These are phyloP conservation scores for Monascus ruber DNA, from an alignment of 2,329 filamentous ascomycete genomes.

Conservation along the genomic window DNA sequence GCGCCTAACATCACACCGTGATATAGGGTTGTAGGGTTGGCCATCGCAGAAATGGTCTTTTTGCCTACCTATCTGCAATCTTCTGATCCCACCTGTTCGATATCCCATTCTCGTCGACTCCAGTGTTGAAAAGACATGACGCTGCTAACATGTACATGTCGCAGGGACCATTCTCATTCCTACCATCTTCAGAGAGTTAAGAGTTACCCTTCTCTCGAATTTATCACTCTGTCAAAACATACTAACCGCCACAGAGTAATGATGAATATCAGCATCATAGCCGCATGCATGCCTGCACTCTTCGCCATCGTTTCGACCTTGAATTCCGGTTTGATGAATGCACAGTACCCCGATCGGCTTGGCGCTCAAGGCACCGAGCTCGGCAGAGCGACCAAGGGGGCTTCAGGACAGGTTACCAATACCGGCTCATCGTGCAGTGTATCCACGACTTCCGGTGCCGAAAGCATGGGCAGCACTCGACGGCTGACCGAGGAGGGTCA, in stretches of 20 bases:
- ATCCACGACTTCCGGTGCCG: too few relatives aligned
- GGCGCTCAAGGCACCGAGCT: neutral
- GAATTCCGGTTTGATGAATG: constrained; percentile 7
- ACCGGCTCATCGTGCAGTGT: too few relatives aligned
- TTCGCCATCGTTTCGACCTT: constrained; percentile 16
- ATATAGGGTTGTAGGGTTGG: constrained; percentile 7
- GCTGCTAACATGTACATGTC: too few relatives aligned
- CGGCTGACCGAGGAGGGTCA: too few relatives aligned
- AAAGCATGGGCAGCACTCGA: too few relatives aligned
- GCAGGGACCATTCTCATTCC: constrained; percentile 10
- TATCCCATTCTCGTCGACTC: neutral
- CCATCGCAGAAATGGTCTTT: constrained; percentile 7
- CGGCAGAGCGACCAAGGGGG: neutral
- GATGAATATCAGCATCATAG: constrained; percentile 13
- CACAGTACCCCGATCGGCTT: neutral
- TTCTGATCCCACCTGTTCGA: constrained; percentile 10
- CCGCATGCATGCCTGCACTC: constrained; percentile 15
- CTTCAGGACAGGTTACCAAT: too few relatives aligned
- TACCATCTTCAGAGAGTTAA: constrained; percentile 8
- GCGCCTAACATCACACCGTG: neutral
- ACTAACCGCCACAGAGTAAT: constrained; percentile 6
- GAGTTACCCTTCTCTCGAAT: too few relatives aligned
- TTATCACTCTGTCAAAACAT: neutral
- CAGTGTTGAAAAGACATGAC: neutral
- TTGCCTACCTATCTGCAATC: constrained; percentile 9